Evolutionary conservation across 768 basidiomycete species (phyloP).

Genomic region (Tylopilus balloui): DNA sequence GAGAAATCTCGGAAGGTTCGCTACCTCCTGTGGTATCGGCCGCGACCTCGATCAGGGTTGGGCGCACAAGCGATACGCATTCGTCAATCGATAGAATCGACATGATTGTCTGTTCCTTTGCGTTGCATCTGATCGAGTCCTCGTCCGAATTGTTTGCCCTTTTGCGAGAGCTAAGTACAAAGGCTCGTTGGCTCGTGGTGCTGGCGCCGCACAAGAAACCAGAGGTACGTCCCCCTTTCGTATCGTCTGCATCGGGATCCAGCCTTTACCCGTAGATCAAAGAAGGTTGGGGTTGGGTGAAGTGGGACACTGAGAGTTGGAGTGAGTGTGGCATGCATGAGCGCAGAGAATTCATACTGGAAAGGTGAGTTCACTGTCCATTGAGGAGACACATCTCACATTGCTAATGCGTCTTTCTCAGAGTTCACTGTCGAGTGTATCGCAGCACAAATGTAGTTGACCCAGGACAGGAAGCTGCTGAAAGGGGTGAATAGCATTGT

Average conservation of each 20-base stretch:
- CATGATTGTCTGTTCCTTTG: constrained; percentile 70
- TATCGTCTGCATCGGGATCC: background rate
- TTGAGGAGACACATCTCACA: background rate
- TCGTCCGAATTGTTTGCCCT: constrained; percentile 61
- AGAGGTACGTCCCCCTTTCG: constrained; percentile 43
- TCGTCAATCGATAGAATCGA: constrained; percentile 36
- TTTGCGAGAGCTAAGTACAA: constrained; percentile 59
- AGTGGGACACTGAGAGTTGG: constrained; percentile 56
- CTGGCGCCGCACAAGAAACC: constrained; percentile 76
- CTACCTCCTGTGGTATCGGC: constrained; percentile 36
- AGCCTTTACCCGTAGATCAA: constrained; percentile 43
- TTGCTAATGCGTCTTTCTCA: background rate
- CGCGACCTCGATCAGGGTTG: constrained; percentile 7
- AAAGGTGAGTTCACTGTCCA: constrained; percentile 34
- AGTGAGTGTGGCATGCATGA: constrained; percentile 37
- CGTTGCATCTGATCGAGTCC: constrained; percentile 62
- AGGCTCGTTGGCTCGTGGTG: constrained; percentile 60
- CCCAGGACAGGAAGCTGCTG: background rate
- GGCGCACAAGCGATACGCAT: background rate
- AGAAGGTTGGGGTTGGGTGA: constrained; percentile 61
- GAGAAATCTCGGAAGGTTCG: constrained; percentile 54
- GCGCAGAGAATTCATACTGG: constrained; percentile 42
- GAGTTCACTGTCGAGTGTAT: constrained; percentile 31
- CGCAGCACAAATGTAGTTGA: constrained; percentile 18
- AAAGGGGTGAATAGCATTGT: constrained; percentile 3